Evolutionary conservation across 208 protist species (phyloP), one percentile per base, ranked within the genome.

Genomic region (Paratrypanosoma confusum): DNA sequence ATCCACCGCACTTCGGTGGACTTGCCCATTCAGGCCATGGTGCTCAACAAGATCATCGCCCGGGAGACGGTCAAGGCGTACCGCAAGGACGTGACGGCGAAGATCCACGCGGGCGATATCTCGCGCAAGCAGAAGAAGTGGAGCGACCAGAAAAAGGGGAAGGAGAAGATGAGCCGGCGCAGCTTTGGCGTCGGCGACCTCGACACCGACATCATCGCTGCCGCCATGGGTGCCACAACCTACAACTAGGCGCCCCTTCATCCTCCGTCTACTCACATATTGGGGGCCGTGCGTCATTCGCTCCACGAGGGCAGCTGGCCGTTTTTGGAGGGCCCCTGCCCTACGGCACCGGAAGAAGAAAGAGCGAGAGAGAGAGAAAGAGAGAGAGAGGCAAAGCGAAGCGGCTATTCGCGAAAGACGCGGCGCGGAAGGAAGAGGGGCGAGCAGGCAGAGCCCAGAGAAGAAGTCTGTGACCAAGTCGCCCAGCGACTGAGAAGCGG

Each of bases 121-220:
- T 92, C 92, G 14, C 74, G 96, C 27, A 97, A 97, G 56, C 68
- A 82, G 57, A 98, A 98, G 67, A 86, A 97, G 45, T 88, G 96
- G 61, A 81, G 88, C 27, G 95, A 97, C 53, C 96, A 98, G 71
- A 97, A 97, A 54, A 95, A 97, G 65, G 93, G 93, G 39, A 98
- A 98, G 65, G 94, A 97, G 60, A 63, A 79, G 43, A 97, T 97
- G 89, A 93, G 92, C 45, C 63, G 75, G n/a, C 57, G 85, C 3
- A 79, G 57, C 31, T 70, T 98, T 10, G 95, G 92, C 21, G 81
- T 69, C 23, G 90, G 97, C 2, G 81, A 90, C 44, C 60, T 97
- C 13, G 75, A 91, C 26, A 90, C 97, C 50, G 88, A 80, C 24
- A 81, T 95, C 18, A 71, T 97, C 13, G 71, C 88, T 1, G 85